Conservation (phyloP, 2,329 filamentous ascomycete species). For the Trichophyton verrucosum region DNA sequence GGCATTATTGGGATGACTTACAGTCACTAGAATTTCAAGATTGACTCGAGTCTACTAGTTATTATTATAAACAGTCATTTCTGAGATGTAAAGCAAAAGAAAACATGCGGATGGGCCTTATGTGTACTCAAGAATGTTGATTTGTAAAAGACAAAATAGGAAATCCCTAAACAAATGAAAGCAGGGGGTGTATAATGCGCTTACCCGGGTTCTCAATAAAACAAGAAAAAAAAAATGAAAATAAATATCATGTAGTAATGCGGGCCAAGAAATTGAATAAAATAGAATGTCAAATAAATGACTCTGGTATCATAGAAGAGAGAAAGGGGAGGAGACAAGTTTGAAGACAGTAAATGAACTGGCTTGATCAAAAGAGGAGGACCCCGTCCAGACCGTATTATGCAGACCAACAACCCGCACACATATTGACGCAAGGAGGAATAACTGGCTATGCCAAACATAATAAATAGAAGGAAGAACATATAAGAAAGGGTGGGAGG, state of each 20-base stretch:
- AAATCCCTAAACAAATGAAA: neutral
- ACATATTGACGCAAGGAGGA: neutral
- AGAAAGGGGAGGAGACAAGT: neutral
- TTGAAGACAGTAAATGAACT: neutral
- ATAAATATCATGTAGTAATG: neutral
- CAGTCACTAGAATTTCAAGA: neutral
- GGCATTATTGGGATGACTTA: neutral
- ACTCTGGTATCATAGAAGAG: conserved; percentile 10
- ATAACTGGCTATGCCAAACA: neutral
- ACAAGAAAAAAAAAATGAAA: neutral
- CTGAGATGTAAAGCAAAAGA: neutral
- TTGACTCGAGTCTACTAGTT: neutral
- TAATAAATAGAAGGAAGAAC: conserved; percentile 5
- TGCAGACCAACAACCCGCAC: neutral
- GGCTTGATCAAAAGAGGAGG: neutral
- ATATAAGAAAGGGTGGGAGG: neutral
- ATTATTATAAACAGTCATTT: neutral
- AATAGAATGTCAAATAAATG: neutral
- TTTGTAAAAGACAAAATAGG: neutral
- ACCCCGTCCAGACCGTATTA: conserved; percentile 1
- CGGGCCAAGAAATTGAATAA: neutral
- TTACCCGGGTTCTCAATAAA: neutral
- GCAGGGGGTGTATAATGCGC: neutral
- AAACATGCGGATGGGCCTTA: neutral
- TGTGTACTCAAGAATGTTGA: neutral